Evolutionary conservation across 257 asterid genomes (phyloP), one percentile per base, ranked within the genome.

Genomic region (Capsicum pubescens): DNA sequence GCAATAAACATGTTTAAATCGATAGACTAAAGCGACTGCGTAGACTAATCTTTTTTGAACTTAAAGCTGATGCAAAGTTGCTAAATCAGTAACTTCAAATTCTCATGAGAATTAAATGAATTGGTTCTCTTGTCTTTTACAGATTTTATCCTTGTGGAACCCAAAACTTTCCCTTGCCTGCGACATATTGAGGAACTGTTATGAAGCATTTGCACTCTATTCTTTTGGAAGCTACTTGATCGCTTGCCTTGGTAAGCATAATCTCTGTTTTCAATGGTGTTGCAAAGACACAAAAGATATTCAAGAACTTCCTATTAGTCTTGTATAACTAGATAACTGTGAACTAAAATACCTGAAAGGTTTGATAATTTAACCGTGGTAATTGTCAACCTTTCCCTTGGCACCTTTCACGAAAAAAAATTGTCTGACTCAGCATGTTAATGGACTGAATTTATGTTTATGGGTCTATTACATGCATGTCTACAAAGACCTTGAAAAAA

Each of bases 201-300:
- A 97, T 77, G 99, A 97, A 95, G 98, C 99, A 21, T 90, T 96
- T 85, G 98, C 97, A 17, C 92, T 95, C 68, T 97, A 97, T 89
- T 93, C 99, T 64, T 97, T 97, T 74, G 99, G 99, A 68, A 97
- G 97, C 91, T 97, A 94, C 97, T 89, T 97, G 90, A 87, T 93
- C 84, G 97, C 95, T 59, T 97, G 98, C 91, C 99, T 97, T 66
- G 99, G 99, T 96, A 89, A 91, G 93, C 19, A 5, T 16, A 35
- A 10, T 26, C 32, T 78, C 57, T 78, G 55, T n/a, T 46, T 76
- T 58, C 60, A 70, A 69, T 78, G 54, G 42, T 63, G 79, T 16
- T 13, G 21, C 15, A 26, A 19, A 77, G 54, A 8, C 46, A 77
- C 16, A 0, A 8, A 50, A 12, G 42, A 4, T 26, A 77, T 42